A percentile compares a stretch with the other conserved stretches of the same genome.
Conservation (phyloP, 2,329 filamentous ascomycete species). For the Colletotrichum theobromicola region DNA sequence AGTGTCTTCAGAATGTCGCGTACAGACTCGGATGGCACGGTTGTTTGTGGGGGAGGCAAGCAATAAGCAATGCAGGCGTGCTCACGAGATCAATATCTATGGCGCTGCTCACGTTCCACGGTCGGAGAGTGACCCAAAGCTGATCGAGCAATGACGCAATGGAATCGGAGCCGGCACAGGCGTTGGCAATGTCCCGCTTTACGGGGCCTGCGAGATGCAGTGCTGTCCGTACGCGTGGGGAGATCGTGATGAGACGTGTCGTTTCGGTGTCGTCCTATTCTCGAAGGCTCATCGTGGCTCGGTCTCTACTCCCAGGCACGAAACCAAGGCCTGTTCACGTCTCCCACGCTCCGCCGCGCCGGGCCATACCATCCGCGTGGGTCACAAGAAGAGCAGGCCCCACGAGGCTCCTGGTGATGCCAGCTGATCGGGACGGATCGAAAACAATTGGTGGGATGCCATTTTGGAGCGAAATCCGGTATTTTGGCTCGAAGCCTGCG, state of each 20-base stretch:
- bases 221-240: neutral
- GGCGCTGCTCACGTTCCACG: neutral
- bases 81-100: slow-evolving; percentile 8
- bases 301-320: neutral
- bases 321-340: neutral
- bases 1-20: neutral
- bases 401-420: slow-evolving; percentile 5
- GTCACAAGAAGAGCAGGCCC: neutral
- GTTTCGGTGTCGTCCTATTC: slow-evolving; percentile 1
- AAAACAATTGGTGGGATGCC: neutral
- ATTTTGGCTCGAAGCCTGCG: neutral
- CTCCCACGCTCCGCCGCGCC: neutral
- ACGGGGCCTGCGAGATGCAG: neutral
- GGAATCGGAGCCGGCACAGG: neutral
- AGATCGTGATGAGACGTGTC: slow-evolving; percentile 1
- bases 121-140: neutral
- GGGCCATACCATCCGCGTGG: slow-evolving; percentile 13
- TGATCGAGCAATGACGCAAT: slow-evolving; percentile 4
- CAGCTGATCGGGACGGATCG: slow-evolving; percentile 11
- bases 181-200: neutral
- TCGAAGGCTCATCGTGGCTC: neutral
- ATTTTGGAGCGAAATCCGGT: neutral
- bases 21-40: slow-evolving; percentile 13
- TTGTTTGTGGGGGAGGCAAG: slow-evolving; percentile 13
- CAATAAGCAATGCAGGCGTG: neutral